phyloP scores from a whole-genome alignment of 1,284 basidiomycete species.

The Heterobasidion irregulare region DNA sequence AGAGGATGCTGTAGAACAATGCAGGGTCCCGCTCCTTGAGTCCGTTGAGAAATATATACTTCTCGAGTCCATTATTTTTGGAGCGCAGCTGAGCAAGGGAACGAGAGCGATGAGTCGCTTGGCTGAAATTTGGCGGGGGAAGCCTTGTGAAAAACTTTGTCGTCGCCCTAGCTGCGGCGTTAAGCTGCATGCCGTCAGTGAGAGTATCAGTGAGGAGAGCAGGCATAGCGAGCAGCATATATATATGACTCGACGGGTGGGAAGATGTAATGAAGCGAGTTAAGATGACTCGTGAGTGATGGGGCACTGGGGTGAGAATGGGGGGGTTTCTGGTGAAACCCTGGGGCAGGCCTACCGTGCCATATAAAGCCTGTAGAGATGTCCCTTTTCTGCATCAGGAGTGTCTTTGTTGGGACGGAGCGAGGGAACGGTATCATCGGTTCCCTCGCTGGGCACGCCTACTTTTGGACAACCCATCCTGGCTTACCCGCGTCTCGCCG shows the following conservation, averaged over 20 bases:
- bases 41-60: constrained; percentile 64
- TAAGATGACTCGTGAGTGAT: neutral
- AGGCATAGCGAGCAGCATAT: neutral
- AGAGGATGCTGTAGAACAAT: constrained; percentile 55
- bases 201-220: neutral
- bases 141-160: constrained; percentile 16
- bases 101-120: constrained; percentile 47
- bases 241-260: neutral
- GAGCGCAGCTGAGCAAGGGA: constrained; percentile 54
- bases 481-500: neutral
- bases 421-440: too few species aligned
- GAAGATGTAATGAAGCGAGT: neutral
- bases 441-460: neutral
- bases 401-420: too few species aligned
- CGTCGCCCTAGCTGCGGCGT: constrained; percentile 4
- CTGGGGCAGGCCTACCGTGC: neutral
- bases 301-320: neutral
- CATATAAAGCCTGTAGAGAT: neutral
- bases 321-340: neutral
- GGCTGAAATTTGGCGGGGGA: constrained; percentile 41
- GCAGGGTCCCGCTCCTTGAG: constrained; percentile 57
- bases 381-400: too few species aligned
- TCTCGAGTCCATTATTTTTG: constrained; percentile 50
- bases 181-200: constrained; percentile 5
- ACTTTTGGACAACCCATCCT: neutral